phyloP scores from a whole-genome alignment of 331 rosid genomes.

The Quercus lobata region DNA sequence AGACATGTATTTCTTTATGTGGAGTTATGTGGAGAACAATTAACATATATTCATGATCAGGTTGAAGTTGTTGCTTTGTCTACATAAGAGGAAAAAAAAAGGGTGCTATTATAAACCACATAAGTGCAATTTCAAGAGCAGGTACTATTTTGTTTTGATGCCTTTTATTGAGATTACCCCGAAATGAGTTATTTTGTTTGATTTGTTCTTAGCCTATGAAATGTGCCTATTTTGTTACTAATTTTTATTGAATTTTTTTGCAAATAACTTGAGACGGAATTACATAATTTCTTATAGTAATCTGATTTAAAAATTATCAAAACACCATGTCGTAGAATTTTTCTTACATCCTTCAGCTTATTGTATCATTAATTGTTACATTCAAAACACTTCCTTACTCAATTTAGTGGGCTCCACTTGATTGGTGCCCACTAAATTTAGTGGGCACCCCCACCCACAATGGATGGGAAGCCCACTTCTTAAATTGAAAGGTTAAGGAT shows the following conservation, averaged over 20 bases:
- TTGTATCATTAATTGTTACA: neutral
- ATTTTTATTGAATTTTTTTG: neutral
- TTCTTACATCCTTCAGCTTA: neutral
- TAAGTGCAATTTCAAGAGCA: slow-evolving; percentile 86
- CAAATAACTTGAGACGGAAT: neutral
- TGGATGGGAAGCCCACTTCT: no score
- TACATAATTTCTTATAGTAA: neutral
- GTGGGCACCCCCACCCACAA: no score
- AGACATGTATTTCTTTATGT: slow-evolving; percentile 8
- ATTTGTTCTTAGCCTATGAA: no score
- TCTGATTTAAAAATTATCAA: neutral
- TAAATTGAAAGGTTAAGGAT: no score
- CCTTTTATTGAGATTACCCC: neutral
- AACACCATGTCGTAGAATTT: neutral
- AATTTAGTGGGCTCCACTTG: neutral
- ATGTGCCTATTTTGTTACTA: neutral
- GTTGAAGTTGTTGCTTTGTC: slow-evolving; percentile 97
- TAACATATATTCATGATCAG: slow-evolving; percentile 29
- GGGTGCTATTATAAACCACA: slow-evolving; percentile 56
- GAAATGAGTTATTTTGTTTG: neutral
- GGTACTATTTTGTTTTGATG: slow-evolving; percentile 44
- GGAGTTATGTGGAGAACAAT: neutral
- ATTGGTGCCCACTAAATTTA: no score
- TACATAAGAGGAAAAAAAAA: slow-evolving; percentile 88
- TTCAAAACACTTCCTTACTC: neutral